Evolutionary conservation across 129 eudicot genomes (phyloP).

Genomic region (Helichrysum umbraculigerum): DNA sequence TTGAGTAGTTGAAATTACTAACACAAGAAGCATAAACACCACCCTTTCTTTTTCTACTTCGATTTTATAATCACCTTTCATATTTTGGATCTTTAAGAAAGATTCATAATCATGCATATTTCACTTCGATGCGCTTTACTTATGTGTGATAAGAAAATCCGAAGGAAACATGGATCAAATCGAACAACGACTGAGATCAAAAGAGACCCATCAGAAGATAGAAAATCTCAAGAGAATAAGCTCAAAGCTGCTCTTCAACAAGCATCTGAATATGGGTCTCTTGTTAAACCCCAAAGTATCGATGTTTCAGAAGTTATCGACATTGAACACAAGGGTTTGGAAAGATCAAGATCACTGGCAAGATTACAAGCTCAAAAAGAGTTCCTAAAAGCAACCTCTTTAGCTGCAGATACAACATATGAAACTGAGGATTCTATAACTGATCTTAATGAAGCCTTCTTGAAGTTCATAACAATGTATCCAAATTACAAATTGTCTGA

Average conservation of each 20-base stretch:
- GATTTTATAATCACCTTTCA: conserved; percentile 28
- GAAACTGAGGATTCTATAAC: conserved; percentile 65
- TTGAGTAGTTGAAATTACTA: background rate
- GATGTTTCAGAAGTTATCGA: conserved; percentile 48
- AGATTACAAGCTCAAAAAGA: conserved; percentile 84
- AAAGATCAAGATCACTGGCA: conserved; percentile 85
- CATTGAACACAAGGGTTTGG: conserved; percentile 59
- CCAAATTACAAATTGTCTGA: conserved; percentile 78
- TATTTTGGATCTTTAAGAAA: conserved; percentile 23
- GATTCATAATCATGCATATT: conserved; percentile 52
- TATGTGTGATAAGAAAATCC: conserved; percentile 60
- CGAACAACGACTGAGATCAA: conserved; percentile 43
- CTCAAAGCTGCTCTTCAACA: conserved; percentile 86
- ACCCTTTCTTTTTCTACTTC: conserved; percentile 2
- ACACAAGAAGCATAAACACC: conserved; percentile 23
- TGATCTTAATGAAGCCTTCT: conserved; percentile 55
- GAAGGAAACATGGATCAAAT: conserved; percentile 60
- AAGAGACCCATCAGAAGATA: conserved; percentile 58
- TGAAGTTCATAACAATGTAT: conserved; percentile 85
- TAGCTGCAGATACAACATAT: conserved; percentile 79
- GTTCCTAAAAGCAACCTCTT: conserved; percentile 82
- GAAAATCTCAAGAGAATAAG: conserved; percentile 69
- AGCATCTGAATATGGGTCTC: conserved; percentile 93
- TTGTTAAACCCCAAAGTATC: conserved; percentile 59
- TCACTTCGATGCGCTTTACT: conserved; percentile 75